Evolutionary conservation across 2,329 filamentous ascomycete species (phyloP).

Genomic region (Cladophialophora immunda): DNA sequence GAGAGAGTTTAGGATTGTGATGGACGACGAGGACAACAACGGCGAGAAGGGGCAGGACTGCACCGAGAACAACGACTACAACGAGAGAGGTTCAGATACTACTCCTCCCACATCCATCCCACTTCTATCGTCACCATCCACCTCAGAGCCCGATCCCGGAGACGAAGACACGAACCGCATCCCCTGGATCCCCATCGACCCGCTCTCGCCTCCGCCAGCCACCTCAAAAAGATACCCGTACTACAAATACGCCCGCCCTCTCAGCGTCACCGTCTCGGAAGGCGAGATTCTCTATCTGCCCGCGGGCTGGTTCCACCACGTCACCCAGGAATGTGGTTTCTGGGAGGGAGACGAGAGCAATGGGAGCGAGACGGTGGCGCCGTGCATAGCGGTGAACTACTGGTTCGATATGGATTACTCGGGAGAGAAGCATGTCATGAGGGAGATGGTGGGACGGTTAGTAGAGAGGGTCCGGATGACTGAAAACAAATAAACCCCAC

Average conservation of each 20-base stretch:
- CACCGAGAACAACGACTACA: neutral
- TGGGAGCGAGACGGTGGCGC: slow-evolving; percentile 16
- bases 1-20: slow-evolving; percentile 21
- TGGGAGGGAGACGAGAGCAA: slow-evolving; percentile 32
- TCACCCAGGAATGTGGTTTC: slow-evolving; percentile 37
- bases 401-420: slow-evolving; percentile 45
- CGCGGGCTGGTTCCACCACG: slow-evolving; percentile 41
- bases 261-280: slow-evolving; percentile 36
- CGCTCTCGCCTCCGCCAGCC: slow-evolving; percentile 18
- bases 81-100: no score
- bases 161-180: slow-evolving; percentile 22
- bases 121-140: neutral
- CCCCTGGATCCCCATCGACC: slow-evolving; percentile 41
- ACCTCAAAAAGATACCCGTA: slow-evolving; percentile 19
- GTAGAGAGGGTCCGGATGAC: slow-evolving; percentile 24
- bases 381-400: slow-evolving; percentile 42
- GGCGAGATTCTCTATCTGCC: slow-evolving; percentile 41
- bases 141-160: slow-evolving; percentile 6
- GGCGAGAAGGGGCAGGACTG: neutral
- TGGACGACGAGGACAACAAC: slow-evolving; percentile 21
- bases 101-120: no score
- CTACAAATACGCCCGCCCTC: slow-evolving; percentile 34
- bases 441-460: slow-evolving; percentile 48
- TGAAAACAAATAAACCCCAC: neutral
- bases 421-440: slow-evolving; percentile 55